These are phyloP conservation scores for Plantago lanceolata DNA, from an alignment of 305 asterid genomes.

Conservation along the genomic window DNA sequence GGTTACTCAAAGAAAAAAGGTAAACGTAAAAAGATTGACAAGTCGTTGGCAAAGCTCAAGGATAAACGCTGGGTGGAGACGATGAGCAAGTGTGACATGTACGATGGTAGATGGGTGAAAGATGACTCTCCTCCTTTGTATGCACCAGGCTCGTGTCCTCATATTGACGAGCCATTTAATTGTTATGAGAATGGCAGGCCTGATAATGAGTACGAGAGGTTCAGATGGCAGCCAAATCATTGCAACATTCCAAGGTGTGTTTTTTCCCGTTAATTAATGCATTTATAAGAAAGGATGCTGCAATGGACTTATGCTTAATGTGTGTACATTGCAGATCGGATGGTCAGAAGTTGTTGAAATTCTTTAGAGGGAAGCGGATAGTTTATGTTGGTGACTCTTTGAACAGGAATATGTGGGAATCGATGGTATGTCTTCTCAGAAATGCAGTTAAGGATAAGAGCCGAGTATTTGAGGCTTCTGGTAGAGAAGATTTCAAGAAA, in stretches of 20 bases:
- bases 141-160: conserved; percentile 44
- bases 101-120: conserved; percentile 52
- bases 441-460: conserved; percentile 36
- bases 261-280: background rate
- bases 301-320: background rate
- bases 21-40: background rate
- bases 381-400: conserved; percentile 48
- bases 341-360: conserved; percentile 31
- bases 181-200: conserved; percentile 44
- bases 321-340: conserved; percentile 25
- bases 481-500: conserved; percentile 37
- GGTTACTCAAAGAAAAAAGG: conserved; percentile 8
- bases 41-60: conserved; percentile 3
- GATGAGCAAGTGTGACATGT: conserved; percentile 42
- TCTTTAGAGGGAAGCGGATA: conserved; percentile 36
- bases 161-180: conserved; percentile 43
- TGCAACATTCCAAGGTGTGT: conserved; percentile 43
- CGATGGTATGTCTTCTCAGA: conserved; percentile 40
- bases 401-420: conserved; percentile 50
- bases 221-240: conserved; percentile 46
- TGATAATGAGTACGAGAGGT: conserved; percentile 36
- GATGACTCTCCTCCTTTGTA: conserved; percentile 40
- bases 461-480: conserved; percentile 46
- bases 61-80: conserved; percentile 28
- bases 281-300: background rate